These are phyloP conservation scores for Pythium myriotylum DNA, from an alignment of 352 stramenopile genomes.

Conservation along the genomic window DNA sequence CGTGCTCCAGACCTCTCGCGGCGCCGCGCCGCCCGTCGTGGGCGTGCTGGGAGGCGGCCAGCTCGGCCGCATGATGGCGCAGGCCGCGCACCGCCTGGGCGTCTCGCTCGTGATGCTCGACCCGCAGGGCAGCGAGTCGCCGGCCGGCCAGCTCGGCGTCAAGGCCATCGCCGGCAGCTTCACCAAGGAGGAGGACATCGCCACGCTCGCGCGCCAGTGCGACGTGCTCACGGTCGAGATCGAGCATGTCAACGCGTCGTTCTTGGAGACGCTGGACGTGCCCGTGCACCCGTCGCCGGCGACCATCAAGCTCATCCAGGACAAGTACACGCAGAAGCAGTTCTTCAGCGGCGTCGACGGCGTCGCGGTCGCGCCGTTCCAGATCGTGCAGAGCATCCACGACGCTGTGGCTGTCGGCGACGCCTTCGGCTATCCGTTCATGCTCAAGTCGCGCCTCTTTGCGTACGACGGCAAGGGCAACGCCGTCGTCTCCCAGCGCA, in stretches of 20 bases:
- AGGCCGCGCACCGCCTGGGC: conserved; percentile 94
- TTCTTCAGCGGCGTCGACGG: conserved; percentile 55
- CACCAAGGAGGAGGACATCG: conserved; percentile 67
- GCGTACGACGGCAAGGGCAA: conserved; percentile 98
- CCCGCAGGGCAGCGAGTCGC: conserved; percentile 72
- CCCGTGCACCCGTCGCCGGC: conserved; percentile 82
- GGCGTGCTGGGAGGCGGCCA: conserved; percentile 96
- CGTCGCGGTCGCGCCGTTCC: conserved; percentile 62
- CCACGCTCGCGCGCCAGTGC: conserved; percentile 73
- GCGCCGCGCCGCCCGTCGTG: conserved; percentile 63
- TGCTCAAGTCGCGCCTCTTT: conserved; percentile 96
- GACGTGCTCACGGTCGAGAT: conserved; percentile 98
- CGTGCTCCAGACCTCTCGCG: conserved; percentile 48
- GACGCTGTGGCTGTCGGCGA: conserved; percentile 48
- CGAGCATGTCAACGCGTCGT: conserved; percentile 96
- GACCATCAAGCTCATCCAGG: conserved; percentile 96
- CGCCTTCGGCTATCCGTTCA: conserved; percentile 94
- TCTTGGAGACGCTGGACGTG: conserved; percentile 88
- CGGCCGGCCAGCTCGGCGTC: conserved; percentile 73
- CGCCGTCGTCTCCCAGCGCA: conserved; percentile 85
- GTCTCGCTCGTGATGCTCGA: conserved; percentile 95
- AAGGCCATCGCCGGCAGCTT: conserved; percentile 80
- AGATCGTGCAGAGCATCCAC: conserved; percentile 44
- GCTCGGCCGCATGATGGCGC: conserved; percentile 98
- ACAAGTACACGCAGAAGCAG: conserved; percentile 97